A percentile compares a stretch with the other conserved stretches of the same genome.
phyloP scores from a whole-genome alignment of 176 grass and related monocot genomes.

The Rhynchospora pubera region DNA sequence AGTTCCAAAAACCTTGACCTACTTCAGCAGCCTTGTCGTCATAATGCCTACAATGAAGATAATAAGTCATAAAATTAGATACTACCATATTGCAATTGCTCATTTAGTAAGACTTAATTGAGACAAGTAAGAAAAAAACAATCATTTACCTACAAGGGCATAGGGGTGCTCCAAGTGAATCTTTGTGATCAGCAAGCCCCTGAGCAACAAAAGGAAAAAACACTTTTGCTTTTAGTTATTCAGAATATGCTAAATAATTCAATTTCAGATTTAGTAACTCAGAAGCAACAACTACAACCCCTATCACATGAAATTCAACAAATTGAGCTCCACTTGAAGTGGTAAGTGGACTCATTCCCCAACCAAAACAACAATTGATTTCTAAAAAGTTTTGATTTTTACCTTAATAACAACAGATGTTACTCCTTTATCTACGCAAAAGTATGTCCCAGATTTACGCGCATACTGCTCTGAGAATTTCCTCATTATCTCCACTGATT shows the following conservation, averaged over 20 bases:
- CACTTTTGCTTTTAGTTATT: background rate
- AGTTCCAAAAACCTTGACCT: slow-evolving; percentile 98
- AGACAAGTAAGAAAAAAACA: background rate
- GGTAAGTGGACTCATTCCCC: background rate
- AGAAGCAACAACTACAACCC: background rate
- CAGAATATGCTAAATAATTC: background rate
- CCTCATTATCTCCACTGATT: slow-evolving; percentile 93
- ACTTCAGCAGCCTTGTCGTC: slow-evolving; percentile 93
- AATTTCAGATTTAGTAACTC: background rate
- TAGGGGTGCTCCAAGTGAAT: slow-evolving; percentile 71
- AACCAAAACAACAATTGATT: background rate
- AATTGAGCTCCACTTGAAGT: background rate
- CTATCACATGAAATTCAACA: background rate
- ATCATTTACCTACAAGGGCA: slow-evolving; percentile 90
- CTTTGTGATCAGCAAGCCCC: slow-evolving; percentile 96
- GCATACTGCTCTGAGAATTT: slow-evolving; percentile 99
- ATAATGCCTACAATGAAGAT: slow-evolving; percentile 60
- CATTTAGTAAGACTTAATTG: background rate
- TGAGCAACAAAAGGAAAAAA: slow-evolving; percentile 6
- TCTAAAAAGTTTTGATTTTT: background rate
- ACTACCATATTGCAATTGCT: background rate
- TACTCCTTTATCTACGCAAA: slow-evolving; percentile 90
- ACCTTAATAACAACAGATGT: slow-evolving; percentile 95
- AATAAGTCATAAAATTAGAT: background rate
- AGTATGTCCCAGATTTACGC: slow-evolving; percentile 63